These are phyloP conservation scores for Penicillium sp. DNA, from an alignment of 2,329 filamentous ascomycete species.

Conservation along the genomic window DNA sequence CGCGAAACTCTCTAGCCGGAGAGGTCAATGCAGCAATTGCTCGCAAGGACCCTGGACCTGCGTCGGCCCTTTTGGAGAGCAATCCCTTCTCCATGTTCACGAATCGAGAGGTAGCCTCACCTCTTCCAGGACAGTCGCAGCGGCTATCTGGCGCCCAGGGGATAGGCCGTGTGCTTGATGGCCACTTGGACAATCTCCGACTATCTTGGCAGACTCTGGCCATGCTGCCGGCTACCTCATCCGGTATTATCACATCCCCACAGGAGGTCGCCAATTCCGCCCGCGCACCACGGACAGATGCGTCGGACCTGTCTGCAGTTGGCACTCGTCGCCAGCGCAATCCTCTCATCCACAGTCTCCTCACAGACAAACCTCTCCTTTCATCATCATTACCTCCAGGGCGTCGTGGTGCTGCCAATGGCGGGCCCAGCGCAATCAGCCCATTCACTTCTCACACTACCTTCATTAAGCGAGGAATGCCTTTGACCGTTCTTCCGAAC, in stretches of 20 bases:
- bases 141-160: constrained; percentile 5
- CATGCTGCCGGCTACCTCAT: constrained; percentile 76
- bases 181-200: constrained; percentile 66
- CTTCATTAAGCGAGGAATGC: constrained; percentile 86
- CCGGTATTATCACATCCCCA: constrained; percentile 83
- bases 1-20: constrained; percentile 17
- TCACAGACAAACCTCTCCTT: constrained; percentile 89
- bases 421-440: constrained; percentile 26
- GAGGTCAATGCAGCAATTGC: constrained; percentile 13
- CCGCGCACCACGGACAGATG: constrained; percentile 23
- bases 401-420: constrained; percentile 48
- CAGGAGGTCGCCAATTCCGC: constrained; percentile 67
- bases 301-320: constrained; percentile 44
- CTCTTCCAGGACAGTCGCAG: constrained; percentile 18
- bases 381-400: constrained; percentile 83
- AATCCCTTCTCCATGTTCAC: constrained; percentile 46
- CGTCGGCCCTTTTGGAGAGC: constrained; percentile 26
- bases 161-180: constrained; percentile 29
- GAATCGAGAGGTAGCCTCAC: constrained; percentile 25
- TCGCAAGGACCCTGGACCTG: constrained; percentile 11
- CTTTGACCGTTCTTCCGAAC: constrained; percentile 75
- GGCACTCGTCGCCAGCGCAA: constrained; percentile 64
- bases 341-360: constrained; percentile 86
- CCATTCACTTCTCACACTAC: constrained; percentile 59
- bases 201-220: constrained; percentile 66